A percentile compares a stretch with the other conserved stretches of the same genome.
Conservation (phyloP, 1,284 basidiomycete genomes). For the Exobasidium cylindrosporum region DNA sequence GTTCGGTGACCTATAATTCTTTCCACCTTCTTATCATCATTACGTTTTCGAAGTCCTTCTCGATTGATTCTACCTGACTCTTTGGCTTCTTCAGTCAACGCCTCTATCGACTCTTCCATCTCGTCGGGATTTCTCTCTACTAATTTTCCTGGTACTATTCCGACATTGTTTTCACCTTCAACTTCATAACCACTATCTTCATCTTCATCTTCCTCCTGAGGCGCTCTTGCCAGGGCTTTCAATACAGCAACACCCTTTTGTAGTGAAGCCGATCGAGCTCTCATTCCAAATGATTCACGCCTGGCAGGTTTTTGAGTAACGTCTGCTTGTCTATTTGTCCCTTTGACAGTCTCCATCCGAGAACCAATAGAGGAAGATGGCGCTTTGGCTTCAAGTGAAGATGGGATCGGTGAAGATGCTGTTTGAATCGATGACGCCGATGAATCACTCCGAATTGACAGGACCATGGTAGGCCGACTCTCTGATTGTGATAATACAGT, state of each 20-base stretch:
- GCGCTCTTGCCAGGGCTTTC: conserved; percentile 43
- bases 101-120: background rate
- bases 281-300: background rate
- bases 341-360: background rate
- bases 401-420: background rate
- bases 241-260: conserved; percentile 51
- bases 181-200: conserved; percentile 14
- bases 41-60: conserved; percentile 13
- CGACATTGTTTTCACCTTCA: conserved; percentile 15
- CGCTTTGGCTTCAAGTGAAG: background rate
- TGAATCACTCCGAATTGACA: background rate
- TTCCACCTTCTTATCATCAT: conserved; percentile 17
- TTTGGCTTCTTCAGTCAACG: conserved; percentile 18
- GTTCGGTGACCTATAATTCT: conserved; percentile 14
- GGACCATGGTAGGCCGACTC: too few species aligned
- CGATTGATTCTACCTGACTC: conserved; percentile 19
- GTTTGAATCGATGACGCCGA: background rate
- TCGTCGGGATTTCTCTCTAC: background rate
- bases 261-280: conserved; percentile 40
- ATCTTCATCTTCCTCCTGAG: conserved; percentile 16
- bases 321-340: background rate
- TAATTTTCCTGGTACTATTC: background rate
- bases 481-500: too few species aligned
- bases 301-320: background rate
- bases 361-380: background rate